Evolutionary conservation across 2,329 filamentous ascomycete genomes (phyloP), one percentile per base, ranked within the genome.

Genomic region (Clarireedia homoeocarpa): DNA sequence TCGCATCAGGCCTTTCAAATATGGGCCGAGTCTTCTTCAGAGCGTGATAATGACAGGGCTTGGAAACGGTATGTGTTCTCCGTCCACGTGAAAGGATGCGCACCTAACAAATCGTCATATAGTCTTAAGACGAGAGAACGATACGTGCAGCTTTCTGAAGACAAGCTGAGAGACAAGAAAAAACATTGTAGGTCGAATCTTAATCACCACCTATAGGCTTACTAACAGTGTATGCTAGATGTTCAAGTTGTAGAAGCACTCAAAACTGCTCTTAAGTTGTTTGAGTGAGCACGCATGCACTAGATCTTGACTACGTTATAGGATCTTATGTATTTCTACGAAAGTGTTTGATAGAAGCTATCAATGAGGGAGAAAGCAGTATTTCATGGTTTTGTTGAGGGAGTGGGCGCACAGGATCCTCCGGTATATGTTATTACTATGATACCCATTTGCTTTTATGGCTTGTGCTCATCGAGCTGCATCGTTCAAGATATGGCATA

Each of bases 91-190:
- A n/a, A 3, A 26, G 42, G 7, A 42, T 24, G 27, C 7, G 15
- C 15, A 23, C 24, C 10, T 24, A 52, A 23, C 26, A 39, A 15
- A 4, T 30, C 54, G 51, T 48, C 30, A 36, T 42, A 9, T 59
- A 89, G 88, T 55, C 77, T 96, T 47, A 87, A 86, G 66, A 96
- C 91, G 2, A 84, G 91, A 59, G 83, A 86, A 69, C 77, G 83
- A 59, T 88, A 86, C 69, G 89, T 95, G 30, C 82, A 86, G 59
- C 76, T 89, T 45, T 82, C 86, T 0, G 91, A 96, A 69, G 75
- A 82, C 40, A 80, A 77, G 26, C 76, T 95, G 56, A 82, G 84
- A 53, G 79, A 85, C 62, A 94, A 87, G 68, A 86, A 91, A 66
- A 77, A 85, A 59, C 91, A 96, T 65, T 89, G 91, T 95, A 74